Evolutionary conservation across 176 grass and related monocot species (phyloP).

Genomic region (Urochloa ruziziensis): DNA sequence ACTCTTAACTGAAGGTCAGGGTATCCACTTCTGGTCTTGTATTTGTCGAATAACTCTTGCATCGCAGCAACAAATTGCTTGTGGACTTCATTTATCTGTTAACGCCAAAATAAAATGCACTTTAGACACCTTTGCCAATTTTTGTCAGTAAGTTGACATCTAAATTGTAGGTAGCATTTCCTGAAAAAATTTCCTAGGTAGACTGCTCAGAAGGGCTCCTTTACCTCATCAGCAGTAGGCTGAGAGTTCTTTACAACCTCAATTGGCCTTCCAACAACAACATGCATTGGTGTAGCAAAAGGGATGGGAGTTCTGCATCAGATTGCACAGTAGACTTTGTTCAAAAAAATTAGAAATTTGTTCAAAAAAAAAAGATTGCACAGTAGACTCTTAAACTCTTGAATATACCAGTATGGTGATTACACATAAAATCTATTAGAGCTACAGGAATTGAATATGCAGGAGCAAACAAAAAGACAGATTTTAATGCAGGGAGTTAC

Average conservation of each 20-base stretch:
- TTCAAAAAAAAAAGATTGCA: too few species aligned
- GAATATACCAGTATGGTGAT: neutral
- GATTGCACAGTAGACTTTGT: neutral
- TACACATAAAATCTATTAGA: neutral
- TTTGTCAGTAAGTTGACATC: neutral
- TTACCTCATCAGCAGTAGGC: conserved; percentile 79
- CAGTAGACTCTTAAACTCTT: conserved; percentile 7
- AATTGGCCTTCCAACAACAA: conserved; percentile 79
- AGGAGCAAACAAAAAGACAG: neutral
- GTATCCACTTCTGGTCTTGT: conserved; percentile 72
- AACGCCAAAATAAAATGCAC: conserved; percentile 6
- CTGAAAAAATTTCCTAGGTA: neutral
- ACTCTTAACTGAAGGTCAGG: conserved; percentile 59
- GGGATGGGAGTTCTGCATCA: conserved; percentile 77
- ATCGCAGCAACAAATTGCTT: conserved; percentile 53
- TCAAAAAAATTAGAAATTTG: too few species aligned
- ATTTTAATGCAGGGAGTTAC: conserved; percentile 24
- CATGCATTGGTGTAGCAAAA: conserved; percentile 72
- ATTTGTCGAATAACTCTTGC: conserved; percentile 72
- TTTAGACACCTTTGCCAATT: neutral
- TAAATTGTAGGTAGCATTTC: neutral
- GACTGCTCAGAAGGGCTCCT: neutral
- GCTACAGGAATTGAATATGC: neutral
- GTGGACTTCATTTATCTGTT: conserved; percentile 80
- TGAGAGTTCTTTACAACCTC: conserved; percentile 62